Evolutionary conservation across 371 early-diverging fungal genomes (phyloP).

Genomic region (Phascolomyces articulosus): DNA sequence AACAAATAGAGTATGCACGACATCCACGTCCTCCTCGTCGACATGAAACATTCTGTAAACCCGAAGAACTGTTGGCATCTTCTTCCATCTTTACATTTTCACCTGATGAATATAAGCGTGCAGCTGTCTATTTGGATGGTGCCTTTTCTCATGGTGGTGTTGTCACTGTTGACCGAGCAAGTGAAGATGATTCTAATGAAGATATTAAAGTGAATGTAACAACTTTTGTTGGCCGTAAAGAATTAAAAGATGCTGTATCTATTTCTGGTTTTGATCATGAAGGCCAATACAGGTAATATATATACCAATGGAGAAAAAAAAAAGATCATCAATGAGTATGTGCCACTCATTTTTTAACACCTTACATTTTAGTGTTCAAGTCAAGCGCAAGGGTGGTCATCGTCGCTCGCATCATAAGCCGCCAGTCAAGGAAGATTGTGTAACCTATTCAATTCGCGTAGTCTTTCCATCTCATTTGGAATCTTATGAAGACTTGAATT

Average conservation of each 20-base stretch:
- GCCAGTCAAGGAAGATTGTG: slow-evolving; percentile 13
- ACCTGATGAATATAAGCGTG: slow-evolving; percentile 18
- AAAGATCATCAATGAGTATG: no score
- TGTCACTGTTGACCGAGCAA: slow-evolving; percentile 1
- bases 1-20: slow-evolving; percentile 7
- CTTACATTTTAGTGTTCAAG: slow-evolving; percentile 11
- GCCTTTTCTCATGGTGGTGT: slow-evolving; percentile 8
- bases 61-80: neutral
- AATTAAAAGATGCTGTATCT: slow-evolving; percentile 6
- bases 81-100: slow-evolving; percentile 15
- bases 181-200: neutral
- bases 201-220: slow-evolving; percentile 20
- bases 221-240: slow-evolving; percentile 8
- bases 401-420: slow-evolving; percentile 7
- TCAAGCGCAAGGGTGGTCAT: slow-evolving; percentile 14
- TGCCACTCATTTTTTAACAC: no score
- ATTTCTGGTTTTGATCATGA: slow-evolving; percentile 23
- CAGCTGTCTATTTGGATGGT: slow-evolving; percentile 19
- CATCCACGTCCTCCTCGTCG: slow-evolving; percentile 18
- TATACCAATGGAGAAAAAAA: no score
- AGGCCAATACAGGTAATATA: slow-evolving; percentile 10
- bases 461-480: slow-evolving; percentile 18
- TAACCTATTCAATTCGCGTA: slow-evolving; percentile 16
- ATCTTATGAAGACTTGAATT: slow-evolving; percentile 16
- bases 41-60: slow-evolving; percentile 13